A percentile compares a stretch with the other conserved stretches of the same genome.
Conservation (phyloP, 805 yeast species). For the Middelhovenomyces tepae region DNA sequence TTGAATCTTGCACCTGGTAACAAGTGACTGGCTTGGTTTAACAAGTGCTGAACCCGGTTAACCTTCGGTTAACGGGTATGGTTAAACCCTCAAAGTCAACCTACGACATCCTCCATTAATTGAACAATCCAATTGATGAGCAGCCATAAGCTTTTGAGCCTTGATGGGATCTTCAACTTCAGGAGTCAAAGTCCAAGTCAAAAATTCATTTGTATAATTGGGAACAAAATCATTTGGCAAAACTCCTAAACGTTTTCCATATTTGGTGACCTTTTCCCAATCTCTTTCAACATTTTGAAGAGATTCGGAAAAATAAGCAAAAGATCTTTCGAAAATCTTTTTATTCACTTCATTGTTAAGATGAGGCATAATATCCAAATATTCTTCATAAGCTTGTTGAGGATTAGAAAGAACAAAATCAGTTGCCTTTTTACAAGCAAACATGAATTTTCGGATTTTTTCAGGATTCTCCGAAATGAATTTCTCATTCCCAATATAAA, state of each 20-base stretch:
- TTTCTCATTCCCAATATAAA: constrained; percentile 44
- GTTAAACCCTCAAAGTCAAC: no score
- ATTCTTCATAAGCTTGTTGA: constrained; percentile 38
- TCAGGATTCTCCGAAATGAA: constrained; percentile 40
- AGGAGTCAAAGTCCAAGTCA: constrained; percentile 41
- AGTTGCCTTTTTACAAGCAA: constrained; percentile 43
- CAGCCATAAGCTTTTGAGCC: constrained; percentile 40
- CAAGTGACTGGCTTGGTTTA: no score
- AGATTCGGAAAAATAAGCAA: constrained; percentile 45
- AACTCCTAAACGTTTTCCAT: constrained; percentile 46
- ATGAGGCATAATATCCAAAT: constrained; percentile 38
- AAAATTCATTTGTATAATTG: constrained; percentile 43
- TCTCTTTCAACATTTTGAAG: constrained; percentile 47
- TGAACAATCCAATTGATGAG: constrained; percentile 39
- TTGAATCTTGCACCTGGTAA: no score
- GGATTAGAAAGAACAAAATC: constrained; percentile 40
- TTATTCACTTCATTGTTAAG: no score
- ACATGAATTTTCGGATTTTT: constrained; percentile 37
- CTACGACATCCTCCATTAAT: constrained; percentile 43
- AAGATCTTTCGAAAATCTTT: constrained; percentile 45
- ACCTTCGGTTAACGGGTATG: no score
- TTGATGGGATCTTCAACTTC: constrained; percentile 40
- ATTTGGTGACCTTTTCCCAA: constrained; percentile 48
- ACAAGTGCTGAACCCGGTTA: no score
- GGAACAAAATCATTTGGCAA: constrained; percentile 41